Evolutionary conservation across 1,139 yeast species (phyloP), one percentile per base, ranked within the genome.

Genomic region (Candida buenavistaensis): DNA sequence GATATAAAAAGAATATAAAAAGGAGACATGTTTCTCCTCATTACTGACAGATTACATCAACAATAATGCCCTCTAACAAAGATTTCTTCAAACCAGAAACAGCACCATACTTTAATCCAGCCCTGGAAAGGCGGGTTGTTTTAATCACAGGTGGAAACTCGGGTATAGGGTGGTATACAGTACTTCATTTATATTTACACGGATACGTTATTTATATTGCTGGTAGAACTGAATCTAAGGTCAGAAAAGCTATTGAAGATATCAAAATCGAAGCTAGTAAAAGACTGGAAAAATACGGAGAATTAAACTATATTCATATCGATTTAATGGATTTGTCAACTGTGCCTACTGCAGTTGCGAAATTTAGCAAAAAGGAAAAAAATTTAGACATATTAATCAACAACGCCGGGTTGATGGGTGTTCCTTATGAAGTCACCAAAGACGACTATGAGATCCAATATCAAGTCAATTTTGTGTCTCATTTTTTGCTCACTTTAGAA

Each of bases 331-430:
- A 61, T 35, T 53, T 68, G 31, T 39, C 47, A 11, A 47, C 63
- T 1, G 66, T 68, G 13, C 55, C 45, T 10, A 41, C 40, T 9
- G 70, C 68, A 2, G 68, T 59, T 3, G 50, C 52, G 3, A 46
- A 45, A 11, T 55, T 67, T 33, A 28, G 37, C 6, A 29, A 40
- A n/a, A 42, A 48, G 11, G 73, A 66, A 40, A 36, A 51, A 3
- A 46, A 51, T 26, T 46, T 68, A 21, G 64, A 68, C 37, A 36
- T 66, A 26, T 57, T 68, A 35, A 55, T 68, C 28, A 62, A 63
- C 38, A 68, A 68, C 48, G 75, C 74, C 3, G 75, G 75, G 1
- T 38, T 68, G n/a, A 64, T 68, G 72, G 72, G 56, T 1, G 54
- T 57, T 5, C 71, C 72, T 0, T 61, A 46, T 39, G 57, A 59